Evolutionary conservation across 2,329 filamentous ascomycete genomes (phyloP), one percentile per base, ranked within the genome.

Genomic region (Botrytis squamosa): DNA sequence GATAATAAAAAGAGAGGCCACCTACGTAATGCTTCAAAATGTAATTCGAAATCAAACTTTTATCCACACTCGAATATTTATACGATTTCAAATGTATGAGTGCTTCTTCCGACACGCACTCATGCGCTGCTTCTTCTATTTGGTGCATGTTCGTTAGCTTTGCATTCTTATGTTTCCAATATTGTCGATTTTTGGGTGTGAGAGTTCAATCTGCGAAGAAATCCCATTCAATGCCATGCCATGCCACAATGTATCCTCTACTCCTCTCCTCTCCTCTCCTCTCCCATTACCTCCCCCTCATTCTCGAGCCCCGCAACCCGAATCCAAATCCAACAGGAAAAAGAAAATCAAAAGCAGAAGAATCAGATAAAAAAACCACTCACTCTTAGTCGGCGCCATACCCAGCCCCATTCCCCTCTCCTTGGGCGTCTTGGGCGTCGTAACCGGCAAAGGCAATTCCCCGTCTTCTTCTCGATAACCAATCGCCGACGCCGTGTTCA

Each of bases 21-120:
- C 92, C 83, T 92, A 98, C 96, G 86, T 97, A 99, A 81, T 97
- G 95, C 78, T 92, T 93, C 69, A 99, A 88, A 81, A 99, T 93
- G 84, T 98, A 97, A 83, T 95, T 89, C 73, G 96, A 98, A 74
- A 98, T 90, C 76, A 93, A 92, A 69, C 95, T 98, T 84, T 97
- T 95, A 86, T 99, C 96, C 83, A 99, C 94, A 80, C 92, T 93
- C 79, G 94, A 97, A 84, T 99, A 99, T 82, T 98, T 97, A 90
- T 99, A 99, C 75, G 92, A 91, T 84, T 94, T 96, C 79, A 99
- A 91, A 82, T 98, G 95, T 75, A 92, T 87, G 78, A 99, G 89
- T 72, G 94, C 94, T 80, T 98, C 94, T 80, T 97, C 94, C 42
- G 95, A 97, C 78, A 98, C 86, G 77, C 92, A 92, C 83, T 92